Conservation (phyloP, 73 alveolate species). For the Blepharisma stoltei region DNA sequence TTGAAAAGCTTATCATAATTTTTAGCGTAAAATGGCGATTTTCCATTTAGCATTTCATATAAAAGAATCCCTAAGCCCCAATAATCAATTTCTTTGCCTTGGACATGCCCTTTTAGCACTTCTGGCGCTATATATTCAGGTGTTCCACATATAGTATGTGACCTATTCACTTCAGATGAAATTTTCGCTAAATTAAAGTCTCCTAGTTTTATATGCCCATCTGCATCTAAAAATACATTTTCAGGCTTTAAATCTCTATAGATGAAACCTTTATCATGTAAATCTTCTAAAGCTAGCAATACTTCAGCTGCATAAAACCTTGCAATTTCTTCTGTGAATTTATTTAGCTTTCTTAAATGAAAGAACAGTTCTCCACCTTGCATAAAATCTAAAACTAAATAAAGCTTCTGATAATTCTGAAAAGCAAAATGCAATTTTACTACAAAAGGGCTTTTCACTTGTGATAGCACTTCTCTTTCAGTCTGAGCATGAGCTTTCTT, state of each 20-base stretch:
- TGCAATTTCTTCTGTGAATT: conserved; percentile 64
- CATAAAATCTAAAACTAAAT: conserved; percentile 85
- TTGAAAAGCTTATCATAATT: conserved; percentile 25
- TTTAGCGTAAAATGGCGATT: conserved; percentile 43
- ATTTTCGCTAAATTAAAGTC: conserved; percentile 79
- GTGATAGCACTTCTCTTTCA: conserved; percentile 63
- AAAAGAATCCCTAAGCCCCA: conserved; percentile 54
- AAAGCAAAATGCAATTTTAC: conserved; percentile 89
- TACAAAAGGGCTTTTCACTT: conserved; percentile 71
- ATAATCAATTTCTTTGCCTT: conserved; percentile 53
- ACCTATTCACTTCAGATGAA: conserved; percentile 53
- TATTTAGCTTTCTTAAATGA: conserved; percentile 60
- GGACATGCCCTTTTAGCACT: conserved; percentile 40
- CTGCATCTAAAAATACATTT: conserved; percentile 71
- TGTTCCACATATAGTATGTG: conserved; percentile 33
- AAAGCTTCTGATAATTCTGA: conserved; percentile 77
- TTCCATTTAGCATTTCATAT: conserved; percentile 58
- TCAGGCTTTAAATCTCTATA: conserved; percentile 86
- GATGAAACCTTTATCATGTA: conserved; percentile 61
- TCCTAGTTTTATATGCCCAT: conserved; percentile 75
- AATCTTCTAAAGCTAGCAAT: conserved; percentile 67
- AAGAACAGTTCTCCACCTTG: conserved; percentile 80
- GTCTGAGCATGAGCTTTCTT: conserved; percentile 60
- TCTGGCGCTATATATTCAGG: conserved; percentile 38
- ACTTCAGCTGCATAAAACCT: conserved; percentile 73